Evolutionary conservation across 345 rosid species (phyloP), one percentile per base, ranked within the genome.

Genomic region (Lumnitzera racemosa): DNA sequence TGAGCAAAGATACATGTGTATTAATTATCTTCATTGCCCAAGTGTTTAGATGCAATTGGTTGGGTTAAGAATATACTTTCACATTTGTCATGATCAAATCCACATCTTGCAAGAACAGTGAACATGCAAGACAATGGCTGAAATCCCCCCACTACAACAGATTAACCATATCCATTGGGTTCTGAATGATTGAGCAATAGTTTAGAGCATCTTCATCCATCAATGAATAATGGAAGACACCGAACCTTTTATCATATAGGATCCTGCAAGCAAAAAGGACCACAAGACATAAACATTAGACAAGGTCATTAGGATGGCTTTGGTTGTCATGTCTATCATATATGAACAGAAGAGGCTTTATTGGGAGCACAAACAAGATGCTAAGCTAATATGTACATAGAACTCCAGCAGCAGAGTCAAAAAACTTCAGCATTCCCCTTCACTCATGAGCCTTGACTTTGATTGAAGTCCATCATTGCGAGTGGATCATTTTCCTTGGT

Each of bases 151-250:
- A 90, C 72, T 88, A 96, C 67, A 94, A 74, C 68, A 94, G 61
- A 48, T 96, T 90, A 58, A 97, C 94, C 57, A 86, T 47, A 70
- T 94, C 99, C 99, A 94, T 86, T 15, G 99, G 97, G 73, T 78
- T 90, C 74, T 90, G 95, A 76, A 94, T 84, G 56, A 94, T 70
- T 47, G 95, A 57, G 56, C 86, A 84, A 70, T 94, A 94, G 65
- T 86, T 88, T 65, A 96, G 99, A 68, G 96, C 97, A 77, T 90
- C 99, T 72, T 94, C 99, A 53, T 94, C 97, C 11, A 80, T 64
- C 63, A 94, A 97, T 47, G 97, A 96, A 68, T 77, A 94, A 72
- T 88, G 99, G 68, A 94, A 94, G 65, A 80, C 99, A 61, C 75
- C 84, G 68, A 90, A 94, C 66, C 96, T 74, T 72, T 88, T 90